These are phyloP conservation scores for Boletus subluridellus DNA, from an alignment of 1,284 basidiomycete genomes.

Conservation along the genomic window DNA sequence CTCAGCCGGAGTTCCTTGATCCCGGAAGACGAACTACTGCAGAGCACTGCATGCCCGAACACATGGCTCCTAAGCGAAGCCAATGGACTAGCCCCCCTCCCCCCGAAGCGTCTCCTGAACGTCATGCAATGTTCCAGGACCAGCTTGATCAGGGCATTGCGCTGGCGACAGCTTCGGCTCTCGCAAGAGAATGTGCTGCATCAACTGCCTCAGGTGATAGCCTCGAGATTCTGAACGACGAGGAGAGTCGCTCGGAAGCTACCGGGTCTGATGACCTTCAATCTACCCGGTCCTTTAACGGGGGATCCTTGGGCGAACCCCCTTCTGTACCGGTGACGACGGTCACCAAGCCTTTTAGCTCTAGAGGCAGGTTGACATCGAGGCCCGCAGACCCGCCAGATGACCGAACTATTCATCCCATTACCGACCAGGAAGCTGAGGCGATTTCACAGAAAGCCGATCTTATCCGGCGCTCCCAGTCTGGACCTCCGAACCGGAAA, in stretches of 20 bases:
- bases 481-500: conserved; percentile 39
- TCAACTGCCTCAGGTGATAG: conserved; percentile 57
- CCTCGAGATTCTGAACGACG: conserved; percentile 57
- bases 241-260: conserved; percentile 54
- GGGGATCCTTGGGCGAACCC: conserved; percentile 33
- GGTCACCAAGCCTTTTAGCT: conserved; percentile 8
- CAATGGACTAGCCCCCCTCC: conserved; percentile 84
- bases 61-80: conserved; percentile 72
- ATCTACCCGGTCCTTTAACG: conserved; percentile 60
- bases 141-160: conserved; percentile 61
- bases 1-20: conserved; percentile 47
- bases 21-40: conserved; percentile 34
- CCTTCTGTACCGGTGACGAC: conserved; percentile 13
- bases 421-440: conserved; percentile 25
- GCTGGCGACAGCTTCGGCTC: conserved; percentile 62
- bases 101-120: conserved; percentile 64
- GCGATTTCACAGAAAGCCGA: conserved; percentile 34
- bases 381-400: conserved; percentile 9
- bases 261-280: conserved; percentile 63
- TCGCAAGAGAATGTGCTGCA: conserved; percentile 48
- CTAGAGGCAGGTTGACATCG: conserved; percentile 30
- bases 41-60: conserved; percentile 48
- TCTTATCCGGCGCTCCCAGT: conserved; percentile 40
- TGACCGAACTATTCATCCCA: conserved; percentile 12
- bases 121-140: conserved; percentile 62